Conservation (phyloP, 1,284 basidiomycete species). For the Papiliotrema terrestris region DNA sequence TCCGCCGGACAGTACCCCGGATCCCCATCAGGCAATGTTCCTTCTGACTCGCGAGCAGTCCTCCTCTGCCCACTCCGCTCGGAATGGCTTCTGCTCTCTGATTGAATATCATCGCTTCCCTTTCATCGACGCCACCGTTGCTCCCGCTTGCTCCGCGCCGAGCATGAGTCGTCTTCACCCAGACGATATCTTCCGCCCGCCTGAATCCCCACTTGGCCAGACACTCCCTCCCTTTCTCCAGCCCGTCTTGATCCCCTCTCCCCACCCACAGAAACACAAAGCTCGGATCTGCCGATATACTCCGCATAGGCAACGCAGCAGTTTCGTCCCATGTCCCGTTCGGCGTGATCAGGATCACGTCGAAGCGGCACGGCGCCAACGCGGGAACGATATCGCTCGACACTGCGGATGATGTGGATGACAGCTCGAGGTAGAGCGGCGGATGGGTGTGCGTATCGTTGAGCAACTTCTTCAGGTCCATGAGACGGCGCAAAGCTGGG, state of each 20-base stretch:
- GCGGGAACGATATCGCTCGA: constrained; percentile 7
- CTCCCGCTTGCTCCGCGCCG: neutral
- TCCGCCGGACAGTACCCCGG: constrained; percentile 88
- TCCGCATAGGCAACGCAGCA: constrained; percentile 74
- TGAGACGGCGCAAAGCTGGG: constrained; percentile 78
- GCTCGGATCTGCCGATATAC: constrained; percentile 81
- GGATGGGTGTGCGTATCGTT: constrained; percentile 37
- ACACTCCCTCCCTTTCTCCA: constrained; percentile 88
- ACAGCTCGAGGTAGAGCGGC: constrained; percentile 35
- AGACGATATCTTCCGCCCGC: constrained; percentile 93
- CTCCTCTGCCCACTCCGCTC: constrained; percentile 6
- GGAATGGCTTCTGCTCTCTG: too few species aligned
- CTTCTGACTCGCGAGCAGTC: constrained; percentile 77
- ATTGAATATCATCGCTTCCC: too few species aligned
- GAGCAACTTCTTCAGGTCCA: constrained; percentile 65
- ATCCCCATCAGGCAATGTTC: constrained; percentile 99
- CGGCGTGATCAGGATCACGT: constrained; percentile 88
- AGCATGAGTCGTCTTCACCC: constrained; percentile 79
- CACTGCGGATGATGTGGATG: neutral
- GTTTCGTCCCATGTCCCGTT: constrained; percentile 83
- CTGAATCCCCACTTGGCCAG: constrained; percentile 93
- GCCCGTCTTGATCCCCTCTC: constrained; percentile 78
- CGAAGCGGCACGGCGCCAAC: constrained; percentile 59
- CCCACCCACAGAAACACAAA: constrained; percentile 98
- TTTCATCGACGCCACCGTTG: too few species aligned